These are phyloP conservation scores for Ascocoryne sarcoides DNA, from an alignment of 2,329 filamentous ascomycete species.

Conservation along the genomic window DNA sequence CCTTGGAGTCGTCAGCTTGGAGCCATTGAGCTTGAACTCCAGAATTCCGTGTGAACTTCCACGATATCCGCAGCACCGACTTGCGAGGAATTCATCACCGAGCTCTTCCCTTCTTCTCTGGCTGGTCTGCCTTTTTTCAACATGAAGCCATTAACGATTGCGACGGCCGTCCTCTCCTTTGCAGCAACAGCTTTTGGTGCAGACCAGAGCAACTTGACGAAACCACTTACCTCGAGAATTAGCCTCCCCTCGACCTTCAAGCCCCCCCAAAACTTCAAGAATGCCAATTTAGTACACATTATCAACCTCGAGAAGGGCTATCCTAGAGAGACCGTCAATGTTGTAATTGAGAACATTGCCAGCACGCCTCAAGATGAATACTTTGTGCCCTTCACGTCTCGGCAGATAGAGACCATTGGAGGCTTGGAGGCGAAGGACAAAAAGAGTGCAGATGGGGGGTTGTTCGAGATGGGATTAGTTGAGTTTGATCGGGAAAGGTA, in stretches of 20 bases:
- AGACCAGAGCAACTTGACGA: constrained; percentile 25
- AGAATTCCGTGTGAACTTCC: constrained; percentile 3
- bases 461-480: constrained; percentile 62
- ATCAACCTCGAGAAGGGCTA: constrained; percentile 93
- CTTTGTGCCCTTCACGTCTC: constrained; percentile 76
- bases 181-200: constrained; percentile 22
- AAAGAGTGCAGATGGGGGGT: constrained; percentile 60
- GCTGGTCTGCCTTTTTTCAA: constrained; percentile 20
- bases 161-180: constrained; percentile 51
- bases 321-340: constrained; percentile 81
- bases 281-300: constrained; percentile 81
- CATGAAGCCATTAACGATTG: constrained; percentile 34
- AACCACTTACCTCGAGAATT: constrained; percentile 44
- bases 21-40: constrained; percentile 3
- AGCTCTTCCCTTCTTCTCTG: constrained; percentile 3
- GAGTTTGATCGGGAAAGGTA: constrained; percentile 55
- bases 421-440: constrained; percentile 89
- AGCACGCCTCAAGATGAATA: constrained; percentile 77
- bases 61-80: constrained; percentile 6
- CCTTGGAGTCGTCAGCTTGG: constrained; percentile 22
- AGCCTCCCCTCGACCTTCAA: constrained; percentile 60
- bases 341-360: constrained; percentile 85
- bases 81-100: constrained; percentile 2
- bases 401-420: constrained; percentile 68
- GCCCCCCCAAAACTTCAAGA: constrained; percentile 87